Evolutionary conservation across 371 early-diverging fungal species (phyloP).

Genomic region (Mucor sp.): DNA sequence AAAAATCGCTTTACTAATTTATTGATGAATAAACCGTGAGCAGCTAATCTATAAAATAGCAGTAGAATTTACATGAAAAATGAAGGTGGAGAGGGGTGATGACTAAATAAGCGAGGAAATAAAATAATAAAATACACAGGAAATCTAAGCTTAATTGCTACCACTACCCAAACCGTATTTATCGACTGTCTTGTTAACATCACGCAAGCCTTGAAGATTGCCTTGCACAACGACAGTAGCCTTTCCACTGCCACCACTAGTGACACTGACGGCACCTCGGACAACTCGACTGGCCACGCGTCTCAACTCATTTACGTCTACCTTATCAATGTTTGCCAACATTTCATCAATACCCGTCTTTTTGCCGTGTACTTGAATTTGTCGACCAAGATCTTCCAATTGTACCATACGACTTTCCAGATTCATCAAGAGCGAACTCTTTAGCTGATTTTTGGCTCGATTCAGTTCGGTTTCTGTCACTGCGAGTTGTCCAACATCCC

Average conservation of each 20-base stretch:
- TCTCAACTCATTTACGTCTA: constrained; percentile 71
- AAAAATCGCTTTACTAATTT: background rate
- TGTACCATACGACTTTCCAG: constrained; percentile 91
- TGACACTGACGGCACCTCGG: constrained; percentile 53
- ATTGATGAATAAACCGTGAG: background rate
- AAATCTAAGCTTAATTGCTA: background rate
- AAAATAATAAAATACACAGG: background rate
- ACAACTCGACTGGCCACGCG: constrained; percentile 66
- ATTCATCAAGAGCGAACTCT: constrained; percentile 90
- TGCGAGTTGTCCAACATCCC: constrained; percentile 29
- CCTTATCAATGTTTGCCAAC: constrained; percentile 72
- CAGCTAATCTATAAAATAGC: background rate
- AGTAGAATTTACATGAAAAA: background rate
- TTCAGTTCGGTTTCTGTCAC: constrained; percentile 67
- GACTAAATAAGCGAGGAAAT: background rate
- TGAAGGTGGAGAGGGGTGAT: constrained; percentile 1
- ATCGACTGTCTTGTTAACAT: constrained; percentile 32
- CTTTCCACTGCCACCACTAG: constrained; percentile 61
- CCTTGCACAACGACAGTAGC: constrained; percentile 61
- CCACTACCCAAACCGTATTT: constrained; percentile 39
- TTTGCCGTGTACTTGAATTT: constrained; percentile 80
- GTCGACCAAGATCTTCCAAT: constrained; percentile 94
- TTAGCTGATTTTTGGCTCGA: constrained; percentile 95
- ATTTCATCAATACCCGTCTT: constrained; percentile 80
- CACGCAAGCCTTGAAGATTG: constrained; percentile 44